Conservation (phyloP, 2,329 filamentous ascomycete species). For the Huntiella bhutanensis region DNA sequence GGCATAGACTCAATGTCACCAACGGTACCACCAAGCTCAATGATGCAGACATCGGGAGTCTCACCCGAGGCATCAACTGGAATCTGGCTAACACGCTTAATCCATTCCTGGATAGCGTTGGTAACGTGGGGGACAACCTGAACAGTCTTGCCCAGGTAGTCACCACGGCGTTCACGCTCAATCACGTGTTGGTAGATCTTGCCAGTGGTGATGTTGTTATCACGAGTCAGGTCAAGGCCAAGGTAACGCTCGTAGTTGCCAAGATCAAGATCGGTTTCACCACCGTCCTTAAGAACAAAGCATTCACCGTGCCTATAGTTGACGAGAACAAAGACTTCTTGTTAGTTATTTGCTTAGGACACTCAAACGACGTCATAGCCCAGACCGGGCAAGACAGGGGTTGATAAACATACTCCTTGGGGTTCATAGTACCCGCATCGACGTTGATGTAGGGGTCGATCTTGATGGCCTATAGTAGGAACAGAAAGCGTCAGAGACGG, state of each 20-base stretch:
- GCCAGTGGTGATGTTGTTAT: conserved; percentile 94
- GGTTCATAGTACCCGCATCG: conserved; percentile 20
- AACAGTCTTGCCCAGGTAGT: conserved; percentile 77
- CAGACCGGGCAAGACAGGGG: background rate
- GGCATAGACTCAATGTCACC: conserved; percentile 73
- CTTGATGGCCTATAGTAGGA: conserved; percentile 26
- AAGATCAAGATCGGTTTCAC: conserved; percentile 38
- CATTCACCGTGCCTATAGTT: conserved; percentile 58
- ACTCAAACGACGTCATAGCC: background rate
- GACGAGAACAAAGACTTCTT: background rate
- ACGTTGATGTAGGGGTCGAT: conserved; percentile 32
- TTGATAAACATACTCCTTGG: conserved; percentile 18
- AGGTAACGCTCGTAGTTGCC: conserved; percentile 33
- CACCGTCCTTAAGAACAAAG: conserved; percentile 72
- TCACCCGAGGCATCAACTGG: conserved; percentile 71
- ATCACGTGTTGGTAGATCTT: conserved; percentile 90
- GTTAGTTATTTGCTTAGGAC: background rate
- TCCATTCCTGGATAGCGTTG: conserved; percentile 81
- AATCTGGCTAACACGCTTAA: conserved; percentile 65
- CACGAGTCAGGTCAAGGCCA: conserved; percentile 61
- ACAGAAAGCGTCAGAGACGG: background rate
- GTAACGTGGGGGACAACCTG: conserved; percentile 89
- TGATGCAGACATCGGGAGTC: conserved; percentile 82
- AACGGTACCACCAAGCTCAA: conserved; percentile 46
- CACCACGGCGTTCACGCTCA: conserved; percentile 43